Evolutionary conservation across 176 grass and related monocot species (phyloP).

Genomic region (Bonia amplexicaulis): DNA sequence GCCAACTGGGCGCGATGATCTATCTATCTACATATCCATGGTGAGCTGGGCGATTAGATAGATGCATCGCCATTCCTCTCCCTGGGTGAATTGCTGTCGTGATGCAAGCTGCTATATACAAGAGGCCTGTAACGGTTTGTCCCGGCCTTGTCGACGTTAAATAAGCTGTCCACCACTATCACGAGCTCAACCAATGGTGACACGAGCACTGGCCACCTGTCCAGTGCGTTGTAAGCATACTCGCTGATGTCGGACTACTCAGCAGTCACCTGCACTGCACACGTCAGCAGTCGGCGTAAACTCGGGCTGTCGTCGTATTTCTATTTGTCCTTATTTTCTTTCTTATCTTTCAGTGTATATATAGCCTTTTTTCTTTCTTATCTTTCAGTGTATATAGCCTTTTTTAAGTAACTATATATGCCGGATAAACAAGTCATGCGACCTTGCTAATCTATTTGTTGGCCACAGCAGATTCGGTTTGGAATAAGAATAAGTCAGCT

Average conservation of each 20-base stretch:
- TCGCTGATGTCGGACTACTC: background rate
- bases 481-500: too few species aligned
- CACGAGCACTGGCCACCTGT: constrained; percentile 23
- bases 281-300: background rate
- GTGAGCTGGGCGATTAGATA: background rate
- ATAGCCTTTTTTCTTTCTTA: too few species aligned
- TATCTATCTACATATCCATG: background rate
- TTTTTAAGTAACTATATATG: too few species aligned
- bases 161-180: background rate
- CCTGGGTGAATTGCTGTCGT: too few species aligned
- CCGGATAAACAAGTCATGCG: too few species aligned
- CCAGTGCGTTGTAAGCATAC: constrained; percentile 9
- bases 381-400: too few species aligned
- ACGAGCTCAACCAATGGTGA: constrained; percentile 6
- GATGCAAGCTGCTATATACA: too few species aligned
- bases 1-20: background rate
- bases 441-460: too few species aligned
- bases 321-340: background rate
- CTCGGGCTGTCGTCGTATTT: constrained; percentile 22
- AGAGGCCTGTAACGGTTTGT: background rate
- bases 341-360: background rate
- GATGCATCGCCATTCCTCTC: background rate
- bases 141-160: background rate
- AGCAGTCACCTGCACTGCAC: background rate
- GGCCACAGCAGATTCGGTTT: too few species aligned